These are phyloP conservation scores for Amorphotheca resinae DNA, from an alignment of 495 filamentous ascomycete genomes.

Conservation along the genomic window DNA sequence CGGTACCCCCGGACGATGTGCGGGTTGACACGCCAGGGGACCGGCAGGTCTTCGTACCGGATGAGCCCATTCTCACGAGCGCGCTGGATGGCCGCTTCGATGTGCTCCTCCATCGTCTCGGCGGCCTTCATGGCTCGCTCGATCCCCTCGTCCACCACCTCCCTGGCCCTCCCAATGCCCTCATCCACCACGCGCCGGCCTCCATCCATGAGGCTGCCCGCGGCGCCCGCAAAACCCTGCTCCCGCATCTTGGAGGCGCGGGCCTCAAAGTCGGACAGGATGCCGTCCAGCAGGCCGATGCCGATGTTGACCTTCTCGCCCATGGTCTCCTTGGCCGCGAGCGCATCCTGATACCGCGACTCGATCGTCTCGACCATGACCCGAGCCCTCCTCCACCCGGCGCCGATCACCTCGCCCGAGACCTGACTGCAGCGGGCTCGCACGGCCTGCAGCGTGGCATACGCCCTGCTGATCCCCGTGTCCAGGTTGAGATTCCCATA, in stretches of 20 bases:
- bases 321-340: constrained; percentile 73
- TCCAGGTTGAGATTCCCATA: constrained; percentile 79
- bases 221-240: constrained; percentile 47
- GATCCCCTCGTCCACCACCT: constrained; percentile 76
- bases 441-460: constrained; percentile 75
- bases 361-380: constrained; percentile 94
- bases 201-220: constrained; percentile 51
- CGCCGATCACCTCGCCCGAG: constrained; percentile 83
- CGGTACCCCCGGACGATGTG: constrained; percentile 87
- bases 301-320: constrained; percentile 84
- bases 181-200: constrained; percentile 63
- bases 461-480: constrained; percentile 65
- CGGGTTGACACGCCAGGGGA: constrained; percentile 90
- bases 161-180: constrained; percentile 58
- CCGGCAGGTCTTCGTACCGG: constrained; percentile 75
- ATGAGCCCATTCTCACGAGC: constrained; percentile 77
- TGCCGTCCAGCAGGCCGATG: constrained; percentile 71
- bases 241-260: constrained; percentile 54
- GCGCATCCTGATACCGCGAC: constrained; percentile 72
- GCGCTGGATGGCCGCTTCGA: constrained; percentile 65
- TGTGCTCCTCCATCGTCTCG: constrained; percentile 61
- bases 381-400: constrained; percentile 69
- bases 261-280: constrained; percentile 71
- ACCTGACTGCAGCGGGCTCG: constrained; percentile 76
- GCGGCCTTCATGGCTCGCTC: constrained; percentile 66